These are phyloP conservation scores for Erodium chrysanthum DNA, from an alignment of 441 rosid genomes.

Conservation along the genomic window DNA sequence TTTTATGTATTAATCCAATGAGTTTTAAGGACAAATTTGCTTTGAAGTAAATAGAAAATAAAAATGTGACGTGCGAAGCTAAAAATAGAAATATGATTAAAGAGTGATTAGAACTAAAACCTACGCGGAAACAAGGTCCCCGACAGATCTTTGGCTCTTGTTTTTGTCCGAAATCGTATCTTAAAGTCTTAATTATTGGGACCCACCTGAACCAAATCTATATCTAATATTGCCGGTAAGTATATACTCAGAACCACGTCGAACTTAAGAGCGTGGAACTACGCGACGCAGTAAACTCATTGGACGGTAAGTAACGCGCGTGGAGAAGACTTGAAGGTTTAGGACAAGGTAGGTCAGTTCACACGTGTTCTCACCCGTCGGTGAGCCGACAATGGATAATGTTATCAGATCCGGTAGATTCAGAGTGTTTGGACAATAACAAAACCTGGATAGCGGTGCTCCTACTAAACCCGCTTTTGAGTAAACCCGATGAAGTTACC, in stretches of 20 bases:
- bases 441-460: slow-evolving; percentile 4
- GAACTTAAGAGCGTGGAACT: background rate
- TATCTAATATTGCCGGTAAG: background rate
- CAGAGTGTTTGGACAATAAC: background rate
- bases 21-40: background rate
- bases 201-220: slow-evolving; percentile 4
- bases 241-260: background rate
- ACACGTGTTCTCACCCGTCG: background rate
- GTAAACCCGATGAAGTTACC: background rate
- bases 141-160: background rate
- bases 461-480: background rate
- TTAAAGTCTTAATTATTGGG: background rate
- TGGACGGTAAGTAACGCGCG: background rate
- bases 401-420: background rate
- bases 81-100: background rate
- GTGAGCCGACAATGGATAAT: slow-evolving; percentile 4
- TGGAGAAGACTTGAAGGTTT: background rate
- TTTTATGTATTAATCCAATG: too few relatives aligned
- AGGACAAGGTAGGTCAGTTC: background rate
- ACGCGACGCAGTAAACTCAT: background rate
- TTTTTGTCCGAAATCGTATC: slow-evolving; percentile 2
- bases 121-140: slow-evolving; percentile 15
- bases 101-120: background rate
- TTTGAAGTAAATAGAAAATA: background rate
- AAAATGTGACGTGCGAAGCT: background rate